Conservation (phyloP, 352 stramenopile species). For the Pythium scleroteichum region DNA sequence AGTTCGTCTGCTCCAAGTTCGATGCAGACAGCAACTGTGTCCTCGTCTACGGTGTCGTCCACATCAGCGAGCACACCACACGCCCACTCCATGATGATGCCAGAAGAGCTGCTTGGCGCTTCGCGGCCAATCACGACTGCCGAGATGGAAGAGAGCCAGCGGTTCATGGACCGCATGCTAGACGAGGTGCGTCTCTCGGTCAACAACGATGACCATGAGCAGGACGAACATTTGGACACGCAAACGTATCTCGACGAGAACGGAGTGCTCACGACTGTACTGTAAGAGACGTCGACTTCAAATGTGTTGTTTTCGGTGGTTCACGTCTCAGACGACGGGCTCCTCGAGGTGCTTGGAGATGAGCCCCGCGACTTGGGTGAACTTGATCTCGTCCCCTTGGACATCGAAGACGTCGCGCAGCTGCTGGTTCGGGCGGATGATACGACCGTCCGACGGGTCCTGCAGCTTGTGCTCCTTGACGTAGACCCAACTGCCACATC, state of each 20-base stretch:
- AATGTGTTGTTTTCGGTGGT: neutral
- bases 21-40: neutral
- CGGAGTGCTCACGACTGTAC: slow-evolving; percentile 59
- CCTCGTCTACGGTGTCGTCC: neutral
- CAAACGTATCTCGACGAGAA: slow-evolving; percentile 75
- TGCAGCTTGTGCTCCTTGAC: slow-evolving; percentile 79
- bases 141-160: slow-evolving; percentile 69
- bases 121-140: slow-evolving; percentile 41
- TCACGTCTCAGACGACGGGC: slow-evolving; percentile 2
- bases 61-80: neutral
- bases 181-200: slow-evolving; percentile 62
- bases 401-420: slow-evolving; percentile 70
- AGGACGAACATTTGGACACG: slow-evolving; percentile 37
- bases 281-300: slow-evolving; percentile 7
- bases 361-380: slow-evolving; percentile 73
- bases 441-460: slow-evolving; percentile 63
- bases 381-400: slow-evolving; percentile 53
- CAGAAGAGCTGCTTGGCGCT: slow-evolving; percentile 49
- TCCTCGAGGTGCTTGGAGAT: slow-evolving; percentile 68
- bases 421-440: slow-evolving; percentile 67
- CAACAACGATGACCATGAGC: slow-evolving; percentile 39
- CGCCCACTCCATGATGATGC: slow-evolving; percentile 32
- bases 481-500: slow-evolving; percentile 56
- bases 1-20: neutral
- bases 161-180: slow-evolving; percentile 81